Conservation (phyloP, 225 moss, liverwort and hornwort species). For the Pseudoscleropodium purum region DNA sequence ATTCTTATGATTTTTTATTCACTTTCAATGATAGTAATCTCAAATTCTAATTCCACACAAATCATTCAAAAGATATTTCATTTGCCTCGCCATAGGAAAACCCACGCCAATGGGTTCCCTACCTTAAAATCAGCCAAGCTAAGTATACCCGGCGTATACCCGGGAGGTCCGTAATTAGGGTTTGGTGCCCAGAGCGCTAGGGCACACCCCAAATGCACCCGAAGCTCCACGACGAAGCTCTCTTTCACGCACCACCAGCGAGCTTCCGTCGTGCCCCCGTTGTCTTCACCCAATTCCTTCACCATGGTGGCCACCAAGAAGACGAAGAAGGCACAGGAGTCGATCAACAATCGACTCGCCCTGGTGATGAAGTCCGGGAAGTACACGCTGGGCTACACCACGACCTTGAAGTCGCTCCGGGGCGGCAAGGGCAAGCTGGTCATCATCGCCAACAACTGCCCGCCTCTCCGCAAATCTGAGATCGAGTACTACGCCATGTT, state of each 20-base stretch:
- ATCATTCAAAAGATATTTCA: not conserved
- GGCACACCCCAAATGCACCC: not conserved
- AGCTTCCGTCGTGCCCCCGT: not conserved
- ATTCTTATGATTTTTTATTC: not conserved
- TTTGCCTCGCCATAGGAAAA: not conserved
- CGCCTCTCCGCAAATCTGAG: slow-evolving; percentile 34
- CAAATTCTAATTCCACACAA: not conserved
- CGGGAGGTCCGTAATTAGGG: not conserved
- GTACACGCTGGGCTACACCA: slow-evolving; percentile 34
- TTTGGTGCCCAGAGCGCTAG: not conserved
- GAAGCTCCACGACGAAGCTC: too few relatives aligned
- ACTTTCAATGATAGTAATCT: not conserved
- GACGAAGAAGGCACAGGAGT: slow-evolving; percentile 47
- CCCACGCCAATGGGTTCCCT: not conserved
- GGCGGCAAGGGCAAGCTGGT: slow-evolving; percentile 46
- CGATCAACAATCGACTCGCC: slow-evolving; percentile 37
- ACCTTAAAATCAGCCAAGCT: not conserved
- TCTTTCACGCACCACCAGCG: not conserved
- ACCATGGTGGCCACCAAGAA: slow-evolving; percentile 42
- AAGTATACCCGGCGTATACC: not conserved
- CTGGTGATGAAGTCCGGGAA: slow-evolving; percentile 53
- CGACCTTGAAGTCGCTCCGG: slow-evolving; percentile 38
- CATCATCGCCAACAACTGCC: slow-evolving; percentile 40
- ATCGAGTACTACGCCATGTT: slow-evolving; percentile 50
- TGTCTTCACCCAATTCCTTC: not conserved